phyloP scores from a whole-genome alignment of 2,329 filamentous ascomycete genomes.

The Diaporthe helianthi region DNA sequence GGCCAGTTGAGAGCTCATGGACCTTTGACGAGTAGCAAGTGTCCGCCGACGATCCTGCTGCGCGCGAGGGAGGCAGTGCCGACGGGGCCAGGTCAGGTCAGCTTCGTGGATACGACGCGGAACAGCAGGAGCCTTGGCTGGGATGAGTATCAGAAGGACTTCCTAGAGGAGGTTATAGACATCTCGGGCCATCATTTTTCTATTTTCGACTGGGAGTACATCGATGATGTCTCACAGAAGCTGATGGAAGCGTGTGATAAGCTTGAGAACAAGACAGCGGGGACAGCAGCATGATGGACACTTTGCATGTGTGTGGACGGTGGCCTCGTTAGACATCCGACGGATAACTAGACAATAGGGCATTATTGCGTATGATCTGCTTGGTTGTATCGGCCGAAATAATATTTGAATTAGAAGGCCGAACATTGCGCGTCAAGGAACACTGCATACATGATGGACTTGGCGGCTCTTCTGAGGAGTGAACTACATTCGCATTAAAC shows the following conservation, averaged over 20 bases:
- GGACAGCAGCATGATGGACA: not conserved
- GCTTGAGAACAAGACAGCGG: conserved; percentile 35
- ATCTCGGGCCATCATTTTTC: conserved; percentile 61
- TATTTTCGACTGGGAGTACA: conserved; percentile 47
- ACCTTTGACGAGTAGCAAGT: conserved; percentile 22
- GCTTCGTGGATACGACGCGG: conserved; percentile 53
- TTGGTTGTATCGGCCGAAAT: no score
- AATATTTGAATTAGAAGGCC: no score
- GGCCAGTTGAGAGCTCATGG: not conserved
- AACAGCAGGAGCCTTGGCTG: conserved; percentile 54
- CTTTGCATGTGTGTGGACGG: no score
- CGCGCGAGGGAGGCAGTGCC: conserved; percentile 52
- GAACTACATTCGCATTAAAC: no score
- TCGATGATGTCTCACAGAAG: conserved; percentile 40
- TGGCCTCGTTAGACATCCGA: no score
- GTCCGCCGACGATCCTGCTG: conserved; percentile 53
- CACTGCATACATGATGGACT: no score
- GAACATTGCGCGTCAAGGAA: no score
- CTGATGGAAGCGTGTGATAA: conserved; percentile 41
- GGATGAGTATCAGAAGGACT: conserved; percentile 52
- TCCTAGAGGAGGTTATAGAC: conserved; percentile 55
- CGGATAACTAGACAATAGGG: no score
- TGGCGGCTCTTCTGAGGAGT: no score
- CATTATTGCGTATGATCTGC: no score
- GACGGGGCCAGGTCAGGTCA: conserved; percentile 38